Evolutionary conservation across 2,329 filamentous ascomycete species (phyloP), one percentile per base, ranked within the genome.

Genomic region (Aureobasidium sp.): DNA sequence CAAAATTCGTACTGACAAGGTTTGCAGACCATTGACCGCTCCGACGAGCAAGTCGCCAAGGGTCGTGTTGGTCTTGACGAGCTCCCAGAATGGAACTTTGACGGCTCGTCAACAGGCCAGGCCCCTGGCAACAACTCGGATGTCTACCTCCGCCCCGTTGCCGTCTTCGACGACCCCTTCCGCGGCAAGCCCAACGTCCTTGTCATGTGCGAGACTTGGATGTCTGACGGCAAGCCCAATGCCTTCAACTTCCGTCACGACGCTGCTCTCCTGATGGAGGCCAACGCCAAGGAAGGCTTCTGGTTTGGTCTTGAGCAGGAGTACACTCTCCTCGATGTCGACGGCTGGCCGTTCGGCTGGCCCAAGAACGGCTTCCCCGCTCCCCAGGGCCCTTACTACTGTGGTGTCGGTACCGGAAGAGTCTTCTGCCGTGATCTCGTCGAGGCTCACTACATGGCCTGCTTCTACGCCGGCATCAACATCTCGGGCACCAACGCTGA

Each of bases 261-360:
- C 73, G 89, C 87, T 72, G 85, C 85, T 74, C 88, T 94, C 77
- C 82, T 97, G 71, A 96, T 97, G 90, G 86, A 94, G 77, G 84
- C 87, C 66, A 87, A 97, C 77, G 87, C 87, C 75, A 81, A 86
- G 63, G 87, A 93, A 71, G 83, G 89, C 75, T 92, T 94, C 73
- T 97, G 93, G 94, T 99, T 97, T 79, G 94, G 94, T 79, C 87
- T 99, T 20, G 93, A 96, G 77, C 93, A 97, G 76, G 93, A 97
- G 79, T 97, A 97, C 84, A 97, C 91, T 64, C 87, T 95, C 49
- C 88, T 97, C 70, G 92, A 93, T 73, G 79, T 86, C 69, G 85
- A 87, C 70, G 89, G 91, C 77, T 88, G 91, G 79, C 94, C 94
- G 61, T 97, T 91, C 73, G 94, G 94, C 80, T 95, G 91, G 90